Evolutionary conservation across 768 basidiomycete species (phyloP).

Genomic region (Psilocybe azurescens): DNA sequence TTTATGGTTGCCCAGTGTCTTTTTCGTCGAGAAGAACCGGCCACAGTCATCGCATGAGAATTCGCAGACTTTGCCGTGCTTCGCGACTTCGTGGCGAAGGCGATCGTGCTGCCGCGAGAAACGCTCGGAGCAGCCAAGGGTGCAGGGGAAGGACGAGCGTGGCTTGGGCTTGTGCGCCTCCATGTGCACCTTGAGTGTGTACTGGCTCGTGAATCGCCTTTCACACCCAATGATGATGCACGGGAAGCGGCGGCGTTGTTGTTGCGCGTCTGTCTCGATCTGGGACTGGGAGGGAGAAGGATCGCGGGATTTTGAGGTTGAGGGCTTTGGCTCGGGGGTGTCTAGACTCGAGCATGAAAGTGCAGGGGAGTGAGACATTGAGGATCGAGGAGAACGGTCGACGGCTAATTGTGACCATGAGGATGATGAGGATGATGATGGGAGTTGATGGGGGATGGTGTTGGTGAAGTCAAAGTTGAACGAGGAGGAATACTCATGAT

Average conservation of each 20-base stretch:
- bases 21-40: slow-evolving; percentile 57
- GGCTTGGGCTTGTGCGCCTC: slow-evolving; percentile 60
- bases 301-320: slow-evolving; percentile 12
- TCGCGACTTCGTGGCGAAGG: slow-evolving; percentile 61
- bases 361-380: slow-evolving; percentile 30
- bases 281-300: slow-evolving; percentile 15
- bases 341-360: slow-evolving; percentile 33
- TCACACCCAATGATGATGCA: slow-evolving; percentile 52
- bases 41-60: slow-evolving; percentile 56
- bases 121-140: slow-evolving; percentile 56
- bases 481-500: slow-evolving; percentile 35
- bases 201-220: slow-evolving; percentile 57
- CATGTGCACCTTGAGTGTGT: slow-evolving; percentile 60
- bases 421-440: slow-evolving; percentile 23
- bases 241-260: slow-evolving; percentile 48
- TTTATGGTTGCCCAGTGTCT: slow-evolving; percentile 59
- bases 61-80: slow-evolving; percentile 62
- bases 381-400: slow-evolving; percentile 23
- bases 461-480: slow-evolving; percentile 39
- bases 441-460: slow-evolving; percentile 30
- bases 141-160: slow-evolving; percentile 52
- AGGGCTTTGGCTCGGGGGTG: slow-evolving; percentile 23
- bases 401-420: slow-evolving; percentile 20
- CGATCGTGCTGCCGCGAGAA: slow-evolving; percentile 64
- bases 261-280: slow-evolving; percentile 37